These are phyloP conservation scores for Rostrohypoxylon terebratum DNA, from an alignment of 495 filamentous ascomycete species.

Conservation along the genomic window DNA sequence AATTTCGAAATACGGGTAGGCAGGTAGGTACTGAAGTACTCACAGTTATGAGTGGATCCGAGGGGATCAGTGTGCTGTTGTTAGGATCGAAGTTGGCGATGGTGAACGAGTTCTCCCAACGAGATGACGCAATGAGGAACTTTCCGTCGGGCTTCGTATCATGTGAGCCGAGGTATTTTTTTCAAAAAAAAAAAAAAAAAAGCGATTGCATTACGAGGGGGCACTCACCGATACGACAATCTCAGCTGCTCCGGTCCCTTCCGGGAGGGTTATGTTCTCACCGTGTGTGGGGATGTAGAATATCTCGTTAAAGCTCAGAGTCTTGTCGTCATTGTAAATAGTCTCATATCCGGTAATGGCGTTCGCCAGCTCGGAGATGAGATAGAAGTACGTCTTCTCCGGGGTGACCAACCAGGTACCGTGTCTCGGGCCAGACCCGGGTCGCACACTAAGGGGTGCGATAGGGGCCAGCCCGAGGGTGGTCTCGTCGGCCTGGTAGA, in stretches of 20 bases:
- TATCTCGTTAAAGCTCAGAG: slow-evolving; percentile 60
- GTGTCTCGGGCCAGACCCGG: slow-evolving; percentile 76
- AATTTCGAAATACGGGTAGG: neutral
- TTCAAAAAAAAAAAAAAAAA: neutral
- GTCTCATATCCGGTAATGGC: slow-evolving; percentile 69
- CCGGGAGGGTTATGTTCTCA: slow-evolving; percentile 45
- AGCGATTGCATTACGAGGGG: neutral
- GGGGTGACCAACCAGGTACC: slow-evolving; percentile 66
- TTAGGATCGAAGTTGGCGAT: slow-evolving; percentile 58
- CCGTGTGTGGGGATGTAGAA: slow-evolving; percentile 62
- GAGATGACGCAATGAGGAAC: slow-evolving; percentile 73
- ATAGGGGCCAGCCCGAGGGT: slow-evolving; percentile 53
- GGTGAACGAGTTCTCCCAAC: slow-evolving; percentile 64
- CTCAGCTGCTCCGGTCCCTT: slow-evolving; percentile 66
- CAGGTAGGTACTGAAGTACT: too few species aligned
- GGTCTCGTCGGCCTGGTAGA: slow-evolving; percentile 66
- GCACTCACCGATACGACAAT: slow-evolving; percentile 67
- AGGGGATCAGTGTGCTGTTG: slow-evolving; percentile 58
- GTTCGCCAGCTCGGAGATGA: slow-evolving; percentile 72
- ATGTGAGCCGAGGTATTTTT: neutral
- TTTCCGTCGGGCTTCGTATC: slow-evolving; percentile 63
- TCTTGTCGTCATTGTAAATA: slow-evolving; percentile 61
- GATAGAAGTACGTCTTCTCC: slow-evolving; percentile 67
- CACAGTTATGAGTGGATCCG: slow-evolving; percentile 58
- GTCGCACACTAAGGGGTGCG: slow-evolving; percentile 47